These are phyloP conservation scores for Cryptococcus sp. DNA, from an alignment of 1,284 basidiomycete species.

Conservation along the genomic window DNA sequence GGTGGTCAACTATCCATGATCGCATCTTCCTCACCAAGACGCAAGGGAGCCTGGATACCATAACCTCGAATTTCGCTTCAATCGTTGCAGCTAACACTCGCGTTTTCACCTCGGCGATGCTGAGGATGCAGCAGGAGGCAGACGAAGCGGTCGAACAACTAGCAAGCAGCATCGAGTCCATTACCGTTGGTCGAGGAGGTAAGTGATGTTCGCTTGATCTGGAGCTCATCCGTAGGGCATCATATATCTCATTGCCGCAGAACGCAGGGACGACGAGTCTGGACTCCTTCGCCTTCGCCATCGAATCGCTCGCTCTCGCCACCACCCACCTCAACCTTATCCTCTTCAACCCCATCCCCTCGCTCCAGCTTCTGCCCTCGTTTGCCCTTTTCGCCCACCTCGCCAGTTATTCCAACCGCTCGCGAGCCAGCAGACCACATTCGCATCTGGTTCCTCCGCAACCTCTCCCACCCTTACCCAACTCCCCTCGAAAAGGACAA, in stretches of 20 bases:
- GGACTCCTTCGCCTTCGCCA: background rate
- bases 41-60: no score
- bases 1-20: no score
- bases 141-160: no score
- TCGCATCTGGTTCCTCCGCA: conserved; percentile 27
- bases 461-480: conserved; percentile 30
- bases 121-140: no score
- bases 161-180: no score
- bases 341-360: background rate
- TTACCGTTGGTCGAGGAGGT: no score
- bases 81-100: no score
- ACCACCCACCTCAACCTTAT: background rate
- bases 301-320: background rate
- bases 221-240: no score
- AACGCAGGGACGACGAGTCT: background rate
- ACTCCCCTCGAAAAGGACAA: conserved; percentile 16
- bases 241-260: no score
- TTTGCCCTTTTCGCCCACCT: background rate
- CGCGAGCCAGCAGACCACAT: conserved; percentile 10
- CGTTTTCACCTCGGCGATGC: no score
- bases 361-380: background rate
- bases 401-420: background rate
- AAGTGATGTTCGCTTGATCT: no score
- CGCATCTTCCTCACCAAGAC: no score
- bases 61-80: background rate